Conservation (phyloP, 2,329 filamentous ascomycete genomes). For the Trichoderma endophyticum region DNA sequence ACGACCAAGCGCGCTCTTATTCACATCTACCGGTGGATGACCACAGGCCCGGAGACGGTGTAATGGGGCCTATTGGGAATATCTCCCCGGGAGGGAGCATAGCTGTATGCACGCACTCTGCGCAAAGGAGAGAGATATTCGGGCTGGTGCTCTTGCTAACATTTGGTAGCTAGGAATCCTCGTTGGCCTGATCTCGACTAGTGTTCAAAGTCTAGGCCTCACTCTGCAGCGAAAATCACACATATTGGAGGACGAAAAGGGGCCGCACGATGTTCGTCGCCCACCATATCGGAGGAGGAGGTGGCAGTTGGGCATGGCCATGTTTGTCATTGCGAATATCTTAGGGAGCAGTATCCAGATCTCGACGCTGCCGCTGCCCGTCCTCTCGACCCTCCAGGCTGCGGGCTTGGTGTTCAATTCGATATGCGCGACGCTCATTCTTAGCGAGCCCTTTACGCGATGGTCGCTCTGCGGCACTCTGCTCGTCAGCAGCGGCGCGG, state of each 20-base stretch:
- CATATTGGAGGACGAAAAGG: constrained; percentile 94
- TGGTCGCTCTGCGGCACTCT: constrained; percentile 90
- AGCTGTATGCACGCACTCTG: constrained; percentile 53
- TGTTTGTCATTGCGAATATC: constrained; percentile 94
- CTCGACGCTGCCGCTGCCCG: constrained; percentile 87
- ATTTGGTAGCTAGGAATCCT: constrained; percentile 75
- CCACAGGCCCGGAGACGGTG: constrained; percentile 40
- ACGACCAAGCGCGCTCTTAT: constrained; percentile 20
- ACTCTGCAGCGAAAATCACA: constrained; percentile 98
- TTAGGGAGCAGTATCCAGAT: constrained; percentile 96
- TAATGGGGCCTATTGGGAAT: constrained; percentile 71
- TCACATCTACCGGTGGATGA: constrained; percentile 43
- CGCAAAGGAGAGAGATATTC: background rate
- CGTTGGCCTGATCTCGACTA: constrained; percentile 89
- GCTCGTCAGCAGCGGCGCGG: constrained; percentile 82
- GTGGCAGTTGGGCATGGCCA: constrained; percentile 97
- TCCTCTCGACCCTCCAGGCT: constrained; percentile 91
- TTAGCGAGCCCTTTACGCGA: constrained; percentile 89
- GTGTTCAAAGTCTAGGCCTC: constrained; percentile 89
- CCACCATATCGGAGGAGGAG: constrained; percentile 85
- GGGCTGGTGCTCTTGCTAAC: constrained; percentile 24
- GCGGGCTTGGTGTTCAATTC: constrained; percentile 98
- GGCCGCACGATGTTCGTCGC: constrained; percentile 69
- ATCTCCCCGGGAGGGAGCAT: constrained; percentile 76
- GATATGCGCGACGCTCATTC: constrained; percentile 88